phyloP scores from a whole-genome alignment of 495 filamentous ascomycete genomes.

The Hypoxylon intermedium region DNA sequence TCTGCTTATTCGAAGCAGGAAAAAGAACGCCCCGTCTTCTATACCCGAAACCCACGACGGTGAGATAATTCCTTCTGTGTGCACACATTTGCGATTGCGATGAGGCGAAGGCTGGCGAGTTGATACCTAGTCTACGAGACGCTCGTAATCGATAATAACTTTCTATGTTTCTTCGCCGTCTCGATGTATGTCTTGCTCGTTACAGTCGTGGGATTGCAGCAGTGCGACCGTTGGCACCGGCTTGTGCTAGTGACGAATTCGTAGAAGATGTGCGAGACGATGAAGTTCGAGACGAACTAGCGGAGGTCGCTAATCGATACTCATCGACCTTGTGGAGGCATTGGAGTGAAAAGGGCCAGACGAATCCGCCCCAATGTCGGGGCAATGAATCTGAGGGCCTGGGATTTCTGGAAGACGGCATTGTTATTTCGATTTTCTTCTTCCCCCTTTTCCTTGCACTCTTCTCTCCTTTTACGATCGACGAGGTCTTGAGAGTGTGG shows the following conservation, averaged over 20 bases:
- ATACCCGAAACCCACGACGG: background rate
- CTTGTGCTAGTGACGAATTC: too few relatives aligned
- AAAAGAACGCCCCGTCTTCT: background rate
- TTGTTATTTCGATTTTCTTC: background rate
- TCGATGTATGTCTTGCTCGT: too few relatives aligned
- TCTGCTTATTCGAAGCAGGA: background rate
- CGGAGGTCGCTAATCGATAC: constrained; percentile 13
- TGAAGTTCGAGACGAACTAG: background rate
- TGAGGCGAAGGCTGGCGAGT: background rate
- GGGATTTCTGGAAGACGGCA: constrained; percentile 3
- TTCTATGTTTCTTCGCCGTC: too few relatives aligned
- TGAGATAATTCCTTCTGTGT: background rate
- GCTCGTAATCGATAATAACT: too few relatives aligned
- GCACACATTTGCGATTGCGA: background rate
- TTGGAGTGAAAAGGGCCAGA: constrained; percentile 17
- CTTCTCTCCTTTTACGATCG: too few relatives aligned
- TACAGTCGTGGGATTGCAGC: too few relatives aligned
- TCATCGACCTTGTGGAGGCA: constrained; percentile 13
- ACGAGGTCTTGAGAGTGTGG: too few relatives aligned
- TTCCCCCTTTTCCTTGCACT: background rate
- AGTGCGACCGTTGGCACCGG: too few relatives aligned
- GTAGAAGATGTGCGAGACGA: constrained; percentile 1
- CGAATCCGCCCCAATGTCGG: constrained; percentile 2
- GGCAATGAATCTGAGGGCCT: background rate
- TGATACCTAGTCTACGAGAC: too few relatives aligned